Evolutionary conservation across 441 rosid genomes (phyloP).

Genomic region (Francoa sonchifolia): DNA sequence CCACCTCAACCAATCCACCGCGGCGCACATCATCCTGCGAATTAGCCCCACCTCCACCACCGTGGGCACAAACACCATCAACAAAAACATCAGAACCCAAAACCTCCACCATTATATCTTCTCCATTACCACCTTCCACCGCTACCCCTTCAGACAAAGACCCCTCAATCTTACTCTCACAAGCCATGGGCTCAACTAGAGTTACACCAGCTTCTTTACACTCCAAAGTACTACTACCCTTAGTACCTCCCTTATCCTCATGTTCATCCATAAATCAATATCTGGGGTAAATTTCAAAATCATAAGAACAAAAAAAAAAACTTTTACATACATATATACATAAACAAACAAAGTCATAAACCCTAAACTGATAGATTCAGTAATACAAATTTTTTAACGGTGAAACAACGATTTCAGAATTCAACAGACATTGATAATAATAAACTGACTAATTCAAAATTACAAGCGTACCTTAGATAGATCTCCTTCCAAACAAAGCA

Average conservation of each 20-base stretch:
- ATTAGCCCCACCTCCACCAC: slow-evolving; percentile 18
- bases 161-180: slow-evolving; percentile 16
- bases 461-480: too few relatives aligned
- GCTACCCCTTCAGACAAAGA: slow-evolving; percentile 11
- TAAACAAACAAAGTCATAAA: too few relatives aligned
- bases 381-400: too few relatives aligned
- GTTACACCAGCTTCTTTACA: slow-evolving; percentile 14
- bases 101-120: slow-evolving; percentile 29
- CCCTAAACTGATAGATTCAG: too few relatives aligned
- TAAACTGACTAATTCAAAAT: too few relatives aligned
- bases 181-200: slow-evolving; percentile 16
- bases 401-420: too few relatives aligned
- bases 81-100: slow-evolving; percentile 30
- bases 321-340: too few relatives aligned
- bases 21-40: slow-evolving; percentile 12
- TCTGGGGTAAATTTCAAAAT: slow-evolving; percentile 1
- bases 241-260: slow-evolving; percentile 21
- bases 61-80: slow-evolving; percentile 29
- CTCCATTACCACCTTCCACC: slow-evolving; percentile 23
- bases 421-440: too few relatives aligned
- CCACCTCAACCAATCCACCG: slow-evolving; percentile 9
- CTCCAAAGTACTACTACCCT: slow-evolving; percentile 4
- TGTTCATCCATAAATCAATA: slow-evolving; percentile 25
- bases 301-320: not conserved
- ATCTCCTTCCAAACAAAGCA: too few relatives aligned